Base-by-base conservation (phyloP, 1,284 basidiomycete species). In the Phenoliferia sp. region DNA sequence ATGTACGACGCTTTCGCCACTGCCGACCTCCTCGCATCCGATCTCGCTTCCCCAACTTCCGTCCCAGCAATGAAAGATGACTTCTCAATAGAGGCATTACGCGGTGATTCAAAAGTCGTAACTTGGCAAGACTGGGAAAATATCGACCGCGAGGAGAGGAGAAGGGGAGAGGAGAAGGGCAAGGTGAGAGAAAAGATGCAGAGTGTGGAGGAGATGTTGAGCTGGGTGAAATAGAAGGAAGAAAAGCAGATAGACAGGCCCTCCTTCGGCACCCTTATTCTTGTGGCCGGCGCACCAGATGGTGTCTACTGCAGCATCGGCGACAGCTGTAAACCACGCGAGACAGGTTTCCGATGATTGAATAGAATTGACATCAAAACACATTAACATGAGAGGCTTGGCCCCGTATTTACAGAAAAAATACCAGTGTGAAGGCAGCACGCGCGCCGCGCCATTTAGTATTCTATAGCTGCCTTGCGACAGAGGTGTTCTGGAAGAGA, bases 1-100 rank as follows among this genome's bases (percentile, higher is more conserved):
- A 94, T 99, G 93, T 87, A 92, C 79, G 86, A 97, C 78, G 92
- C 95, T 22, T 94, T 94, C 76, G 82, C 83, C 3, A 87, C 90
- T 2, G 88, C 89, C 0, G 88, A 91, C 60, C 82, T 83, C 1
- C 85, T 95, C 58, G 72, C 90, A 1, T 76, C 79, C 2, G 92
- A 92, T 63, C 48, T 73, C 34, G 26, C 63, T 22, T 5, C 65
- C 15, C 28, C 55, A 5, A 26, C 29, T 12, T 17, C 36, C 6
- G 35, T 39, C 26, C 22, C 19, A 0, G 22, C 59, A 12, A 15
- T 32, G 58, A 63, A 29, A 52, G 33, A 39, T 36, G 48, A 2
- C 48, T 48, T 61, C 2, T 26, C 54, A 22, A 62, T 66, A 28
- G 71, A 72, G 29, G n/a, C 48, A 32, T 26, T 54, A 16, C 32